Evolutionary conservation across 306 rosid species (phyloP), one percentile per base, ranked within the genome.

Genomic region (Castanea crenata): DNA sequence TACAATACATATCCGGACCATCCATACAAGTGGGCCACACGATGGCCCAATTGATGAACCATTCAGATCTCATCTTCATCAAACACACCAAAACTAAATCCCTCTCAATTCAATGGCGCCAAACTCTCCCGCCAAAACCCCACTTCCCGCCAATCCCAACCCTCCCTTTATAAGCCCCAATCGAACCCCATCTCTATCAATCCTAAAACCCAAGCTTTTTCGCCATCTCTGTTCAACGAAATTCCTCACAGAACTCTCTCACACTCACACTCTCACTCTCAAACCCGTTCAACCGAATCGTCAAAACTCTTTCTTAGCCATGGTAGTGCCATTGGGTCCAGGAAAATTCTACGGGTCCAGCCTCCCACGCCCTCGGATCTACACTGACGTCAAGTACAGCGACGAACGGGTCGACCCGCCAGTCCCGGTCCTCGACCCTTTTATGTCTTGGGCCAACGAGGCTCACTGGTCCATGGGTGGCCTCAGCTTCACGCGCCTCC

Each of bases 391-490:
- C 78, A 91, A 86, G 86, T 75, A 87, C 81, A 89, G 81, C 78
- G 88, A 83, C 31, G 82, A 87, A 54, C 93, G 96, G 3, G 88
- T 95, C 4, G 89, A 95, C 58, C 99, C 96, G 0, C 98, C 97
- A 0, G 11, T 52, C 2, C 49, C 96, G 46, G 89, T 95, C 27
- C 46, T 71, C 32, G 96, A 90, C 35, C 92, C 97, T 0, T 27
- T 95, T 2, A 82, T 95, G 67, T 85, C 87, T 0, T 93, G 99
- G 97, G 96, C 98, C 72, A 32, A 82, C n/a, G 92, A 93, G 73
- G 98, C 99, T 61, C 97, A 95, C 85, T 95, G 99, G 97, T 88
- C 98, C 79, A 93, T 95, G 98, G 99, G 98, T 0, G 98, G 99
- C 5, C 88, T 93, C 69, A 85, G 86, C 84, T 79, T 80, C 89